Base-by-base conservation (phyloP, 139 green algal species). In the Volvox africanus region DNA sequence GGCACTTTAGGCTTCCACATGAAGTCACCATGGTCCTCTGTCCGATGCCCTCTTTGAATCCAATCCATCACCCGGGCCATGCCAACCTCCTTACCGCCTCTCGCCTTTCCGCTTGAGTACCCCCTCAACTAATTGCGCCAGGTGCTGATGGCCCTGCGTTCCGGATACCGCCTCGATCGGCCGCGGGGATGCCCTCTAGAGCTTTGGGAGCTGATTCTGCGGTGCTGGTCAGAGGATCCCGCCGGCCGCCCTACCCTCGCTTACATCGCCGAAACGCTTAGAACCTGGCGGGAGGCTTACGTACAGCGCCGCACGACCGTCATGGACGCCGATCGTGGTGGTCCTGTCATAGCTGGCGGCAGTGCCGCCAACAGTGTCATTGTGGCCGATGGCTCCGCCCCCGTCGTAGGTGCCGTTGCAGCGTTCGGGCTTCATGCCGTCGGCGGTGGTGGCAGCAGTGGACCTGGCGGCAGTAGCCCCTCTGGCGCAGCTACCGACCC, bases 121-220 rank as follows among this genome's bases (percentile, higher is more conserved):
- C 35, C 17, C 17, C 17, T 9, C 24, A 19, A 26, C 0, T 37
- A 26, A 37, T 67, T 16, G 26, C 22, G 26, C 9, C 67, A 89
- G 85, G 20, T 89, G 21, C 32, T 89, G 26, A 22, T 19, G 17
- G 85, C 85, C 19, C 37, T 89, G 44, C 85, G 37, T 1, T 71
- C 85, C 28, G 85, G 85, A 36, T 73, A 61, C 26, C 85, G 85
- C 0, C 90, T 95, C 30, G 65, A 88, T 24, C 78, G 86, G 5
- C 94, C 94, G 2, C 24, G 71, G 20, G 61, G 81, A 50, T 96
- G 94, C 88, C 94, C 94, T 6, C 32, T 90, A 22, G 86, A 92
- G 68, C 35, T 96, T 75, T 96, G 93, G 83, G 67, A 68, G 13
- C 89, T 96, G 50, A 94, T 96, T 86, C 68, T 69, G 82, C 21